Evolutionary conservation across 1,284 basidiomycete species (phyloP).

Genomic region (Takashimella tepidaria): DNA sequence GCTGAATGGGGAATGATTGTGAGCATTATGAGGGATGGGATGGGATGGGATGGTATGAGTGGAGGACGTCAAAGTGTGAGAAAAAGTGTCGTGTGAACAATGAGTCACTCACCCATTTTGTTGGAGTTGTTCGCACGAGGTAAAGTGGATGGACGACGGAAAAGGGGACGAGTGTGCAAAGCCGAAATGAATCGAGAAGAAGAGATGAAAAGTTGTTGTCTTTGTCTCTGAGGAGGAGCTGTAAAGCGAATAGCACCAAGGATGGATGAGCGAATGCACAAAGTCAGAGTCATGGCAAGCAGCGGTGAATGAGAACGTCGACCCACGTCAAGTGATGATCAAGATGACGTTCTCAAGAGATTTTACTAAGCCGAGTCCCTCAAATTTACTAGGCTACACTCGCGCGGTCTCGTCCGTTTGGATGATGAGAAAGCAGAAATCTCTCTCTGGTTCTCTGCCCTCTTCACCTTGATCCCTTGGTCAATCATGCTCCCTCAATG

Average conservation of each 20-base stretch:
- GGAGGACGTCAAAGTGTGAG: too few species aligned
- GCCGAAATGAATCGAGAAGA: not conserved
- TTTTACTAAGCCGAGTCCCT: too few species aligned
- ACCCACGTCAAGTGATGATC: too few species aligned
- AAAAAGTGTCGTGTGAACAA: not conserved
- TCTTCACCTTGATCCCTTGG: too few species aligned
- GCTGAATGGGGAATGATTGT: slow-evolving; percentile 10
- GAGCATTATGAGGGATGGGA: not conserved
- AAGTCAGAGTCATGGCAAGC: too few species aligned
- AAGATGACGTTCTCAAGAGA: too few species aligned
- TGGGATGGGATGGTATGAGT: not conserved
- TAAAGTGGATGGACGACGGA: slow-evolving; percentile 1
- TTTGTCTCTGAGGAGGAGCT: too few species aligned
- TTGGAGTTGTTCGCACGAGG: not conserved
- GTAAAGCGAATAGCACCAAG: not conserved
- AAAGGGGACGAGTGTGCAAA: not conserved
- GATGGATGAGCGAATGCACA: not conserved
- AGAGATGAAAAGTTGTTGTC: not conserved
- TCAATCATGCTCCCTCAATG: slow-evolving; percentile 51
- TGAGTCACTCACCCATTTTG: not conserved
- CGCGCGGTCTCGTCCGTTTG: too few species aligned
- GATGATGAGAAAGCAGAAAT: too few species aligned
- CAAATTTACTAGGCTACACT: too few species aligned
- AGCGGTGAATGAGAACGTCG: too few species aligned
- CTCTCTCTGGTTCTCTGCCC: too few species aligned